Percentiles rank a stretch among this genome's conserved stretches.
Evolutionary conservation across 768 basidiomycete species (phyloP).

Genomic region (Mycena metata): DNA sequence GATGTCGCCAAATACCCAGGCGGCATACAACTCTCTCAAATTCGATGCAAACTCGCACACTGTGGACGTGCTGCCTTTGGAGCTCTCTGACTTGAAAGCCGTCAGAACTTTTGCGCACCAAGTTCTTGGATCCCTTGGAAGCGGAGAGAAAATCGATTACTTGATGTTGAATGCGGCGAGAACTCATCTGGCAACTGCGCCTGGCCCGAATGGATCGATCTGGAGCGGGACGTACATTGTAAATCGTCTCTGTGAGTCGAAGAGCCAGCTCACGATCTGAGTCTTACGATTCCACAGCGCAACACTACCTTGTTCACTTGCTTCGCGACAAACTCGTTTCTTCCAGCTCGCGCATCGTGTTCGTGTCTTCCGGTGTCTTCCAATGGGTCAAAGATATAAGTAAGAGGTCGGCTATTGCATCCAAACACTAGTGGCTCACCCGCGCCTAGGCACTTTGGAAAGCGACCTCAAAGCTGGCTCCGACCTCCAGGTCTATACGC

Average conservation of each 20-base stretch:
- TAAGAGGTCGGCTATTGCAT: not conserved
- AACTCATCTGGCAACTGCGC: not conserved
- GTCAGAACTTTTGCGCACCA: conserved; percentile 30
- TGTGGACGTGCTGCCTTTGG: conserved; percentile 28
- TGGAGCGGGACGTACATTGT: conserved; percentile 34
- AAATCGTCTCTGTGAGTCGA: conserved; percentile 29
- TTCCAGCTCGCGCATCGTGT: conserved; percentile 27
- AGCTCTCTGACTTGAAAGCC: conserved; percentile 22
- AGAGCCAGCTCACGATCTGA: not conserved
- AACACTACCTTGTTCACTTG: conserved; percentile 35
- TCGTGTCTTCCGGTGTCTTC: conserved; percentile 34
- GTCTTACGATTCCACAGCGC: conserved; percentile 5
- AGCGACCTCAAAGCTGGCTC: conserved; percentile 14
- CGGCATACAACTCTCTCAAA: conserved; percentile 15
- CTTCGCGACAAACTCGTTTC: conserved; percentile 29
- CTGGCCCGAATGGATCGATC: conserved; percentile 12
- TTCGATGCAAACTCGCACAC: conserved; percentile 15
- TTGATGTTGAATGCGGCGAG: conserved; percentile 32
- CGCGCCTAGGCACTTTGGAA: conserved; percentile 1
- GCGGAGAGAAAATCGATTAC: conserved; percentile 15
- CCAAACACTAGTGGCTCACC: not conserved
- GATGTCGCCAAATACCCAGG: conserved; percentile 11
- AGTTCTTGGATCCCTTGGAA: conserved; percentile 20
- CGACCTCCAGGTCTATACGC: not conserved
- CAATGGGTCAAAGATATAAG: conserved; percentile 23